phyloP scores from a whole-genome alignment of 83 land plant genomes.

The Picea mariana region DNA sequence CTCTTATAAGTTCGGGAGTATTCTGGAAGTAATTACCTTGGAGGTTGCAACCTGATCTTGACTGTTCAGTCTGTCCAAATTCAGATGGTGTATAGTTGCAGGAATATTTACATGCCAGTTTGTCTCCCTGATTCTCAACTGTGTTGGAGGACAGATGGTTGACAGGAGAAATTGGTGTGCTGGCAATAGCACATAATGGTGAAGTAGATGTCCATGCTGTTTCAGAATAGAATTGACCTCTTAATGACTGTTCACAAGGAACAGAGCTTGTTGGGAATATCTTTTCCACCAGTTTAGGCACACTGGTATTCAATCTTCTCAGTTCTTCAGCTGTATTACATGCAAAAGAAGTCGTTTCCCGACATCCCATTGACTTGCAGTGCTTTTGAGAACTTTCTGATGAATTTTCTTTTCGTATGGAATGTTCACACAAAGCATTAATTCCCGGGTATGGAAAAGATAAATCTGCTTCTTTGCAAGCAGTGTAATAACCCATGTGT shows the following conservation, averaged over 20 bases:
- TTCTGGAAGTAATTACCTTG: too few species aligned
- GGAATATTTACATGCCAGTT: not conserved
- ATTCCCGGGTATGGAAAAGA: not conserved
- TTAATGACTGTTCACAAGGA: not conserved
- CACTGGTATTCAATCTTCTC: not conserved
- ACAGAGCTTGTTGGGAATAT: not conserved
- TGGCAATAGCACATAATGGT: not conserved
- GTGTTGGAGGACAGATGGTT: not conserved
- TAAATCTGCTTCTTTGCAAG: not conserved
- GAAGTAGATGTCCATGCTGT: not conserved
- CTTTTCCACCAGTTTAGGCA: conserved; percentile 1
- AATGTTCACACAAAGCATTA: not conserved
- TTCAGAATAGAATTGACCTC: not conserved
- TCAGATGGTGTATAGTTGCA: too few species aligned
- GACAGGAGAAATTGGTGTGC: not conserved
- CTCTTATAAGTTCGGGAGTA: not conserved
- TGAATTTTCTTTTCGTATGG: not conserved
- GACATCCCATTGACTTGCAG: not conserved
- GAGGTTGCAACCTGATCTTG: too few species aligned
- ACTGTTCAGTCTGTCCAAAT: too few species aligned
- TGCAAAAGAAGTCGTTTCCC: not conserved
- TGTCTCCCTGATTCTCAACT: not conserved
- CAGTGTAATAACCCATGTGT: not conserved
- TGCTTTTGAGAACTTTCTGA: not conserved
- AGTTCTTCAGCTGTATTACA: not conserved